phyloP scores from a whole-genome alignment of 2,329 filamentous ascomycete species.

The Aspergillus sergii region DNA sequence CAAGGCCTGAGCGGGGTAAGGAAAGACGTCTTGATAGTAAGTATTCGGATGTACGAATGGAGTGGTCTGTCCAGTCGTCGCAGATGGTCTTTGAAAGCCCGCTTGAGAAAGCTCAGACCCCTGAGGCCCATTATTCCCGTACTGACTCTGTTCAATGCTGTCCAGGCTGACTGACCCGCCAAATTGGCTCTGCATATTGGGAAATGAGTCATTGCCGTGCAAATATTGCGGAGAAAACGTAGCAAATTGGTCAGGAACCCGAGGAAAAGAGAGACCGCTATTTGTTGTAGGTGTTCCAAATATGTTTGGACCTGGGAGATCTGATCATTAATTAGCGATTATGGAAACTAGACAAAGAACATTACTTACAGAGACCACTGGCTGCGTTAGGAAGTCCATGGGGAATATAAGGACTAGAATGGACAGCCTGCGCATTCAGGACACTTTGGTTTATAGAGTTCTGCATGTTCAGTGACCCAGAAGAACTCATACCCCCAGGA shows the following conservation, averaged over 20 bases:
- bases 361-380: background rate
- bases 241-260: background rate
- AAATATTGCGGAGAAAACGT: background rate
- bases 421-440: background rate
- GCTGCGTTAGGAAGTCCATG: background rate
- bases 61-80: background rate
- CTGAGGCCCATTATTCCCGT: background rate
- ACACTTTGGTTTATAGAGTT: background rate
- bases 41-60: background rate
- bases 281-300: background rate
- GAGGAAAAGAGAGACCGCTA: background rate
- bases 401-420: background rate
- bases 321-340: background rate
- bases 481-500: background rate
- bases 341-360: no score
- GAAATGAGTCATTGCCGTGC: background rate
- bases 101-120: background rate
- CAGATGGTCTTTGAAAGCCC: background rate
- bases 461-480: background rate
- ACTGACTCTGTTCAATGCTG: background rate
- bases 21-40: background rate
- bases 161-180: background rate
- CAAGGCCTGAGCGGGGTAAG: background rate
- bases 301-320: background rate
- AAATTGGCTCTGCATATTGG: background rate